Evolutionary conservation across 805 yeast genomes (phyloP).

Genomic region (Ogataea siamensis): DNA sequence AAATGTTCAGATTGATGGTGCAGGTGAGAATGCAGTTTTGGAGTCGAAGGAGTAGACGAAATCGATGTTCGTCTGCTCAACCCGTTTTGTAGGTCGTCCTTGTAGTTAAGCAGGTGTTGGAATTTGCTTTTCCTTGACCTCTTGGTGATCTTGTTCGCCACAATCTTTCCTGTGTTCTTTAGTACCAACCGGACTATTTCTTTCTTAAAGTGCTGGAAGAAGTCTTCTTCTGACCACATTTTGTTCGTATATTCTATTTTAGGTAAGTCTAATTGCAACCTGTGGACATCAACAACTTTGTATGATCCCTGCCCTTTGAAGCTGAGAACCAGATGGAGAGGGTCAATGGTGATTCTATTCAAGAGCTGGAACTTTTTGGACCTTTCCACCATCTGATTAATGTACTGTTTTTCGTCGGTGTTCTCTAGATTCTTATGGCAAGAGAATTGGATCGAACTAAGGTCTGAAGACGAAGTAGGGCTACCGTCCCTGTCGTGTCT

Average conservation of each 20-base stretch:
- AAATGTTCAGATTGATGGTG: slow-evolving; percentile 14
- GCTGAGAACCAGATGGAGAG: slow-evolving; percentile 52
- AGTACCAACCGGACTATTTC: slow-evolving; percentile 54
- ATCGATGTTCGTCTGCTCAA: background rate
- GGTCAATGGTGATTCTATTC: slow-evolving; percentile 31
- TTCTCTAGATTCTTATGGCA: slow-evolving; percentile 5
- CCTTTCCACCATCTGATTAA: slow-evolving; percentile 41
- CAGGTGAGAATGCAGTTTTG: slow-evolving; percentile 12
- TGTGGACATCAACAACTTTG: slow-evolving; percentile 71
- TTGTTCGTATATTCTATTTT: slow-evolving; percentile 54
- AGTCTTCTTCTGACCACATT: slow-evolving; percentile 72
- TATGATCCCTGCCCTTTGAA: slow-evolving; percentile 74
- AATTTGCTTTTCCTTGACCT: slow-evolving; percentile 1
- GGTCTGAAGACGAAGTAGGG: slow-evolving; percentile 1
- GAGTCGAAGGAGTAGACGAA: slow-evolving; percentile 1
- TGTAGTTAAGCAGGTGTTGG: slow-evolving; percentile 12
- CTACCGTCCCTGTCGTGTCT: background rate
- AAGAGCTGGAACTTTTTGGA: slow-evolving; percentile 43
- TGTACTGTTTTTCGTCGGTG: slow-evolving; percentile 33
- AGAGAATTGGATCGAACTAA: slow-evolving; percentile 9
- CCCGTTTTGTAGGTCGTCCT: slow-evolving; percentile 4
- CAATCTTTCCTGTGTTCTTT: slow-evolving; percentile 69
- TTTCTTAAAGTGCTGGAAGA: slow-evolving; percentile 59
- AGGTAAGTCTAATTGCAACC: slow-evolving; percentile 67
- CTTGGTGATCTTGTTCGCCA: slow-evolving; percentile 65